Base-by-base conservation (phyloP, 2,329 filamentous ascomycete species). In the Fusarium kyushuense region DNA sequence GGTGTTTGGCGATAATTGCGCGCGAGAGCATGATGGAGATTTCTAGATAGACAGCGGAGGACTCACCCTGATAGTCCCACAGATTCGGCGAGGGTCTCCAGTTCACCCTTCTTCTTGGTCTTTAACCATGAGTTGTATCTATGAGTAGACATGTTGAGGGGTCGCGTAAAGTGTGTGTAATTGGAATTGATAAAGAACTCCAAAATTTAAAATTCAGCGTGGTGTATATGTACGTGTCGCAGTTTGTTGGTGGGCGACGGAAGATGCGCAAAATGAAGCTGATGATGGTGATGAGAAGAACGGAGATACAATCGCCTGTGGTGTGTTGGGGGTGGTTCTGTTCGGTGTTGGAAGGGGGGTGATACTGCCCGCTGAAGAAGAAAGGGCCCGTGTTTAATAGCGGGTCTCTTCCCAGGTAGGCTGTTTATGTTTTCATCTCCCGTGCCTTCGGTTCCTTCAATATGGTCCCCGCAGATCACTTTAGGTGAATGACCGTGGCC, bases 21-120 rank as follows among this genome's bases (percentile, higher is more conserved):
- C 52, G 54, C 19, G 45, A 42, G 45, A 54, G 32, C 33, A 36
- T 23, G 43, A 21, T 21, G 29, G 40, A 54, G 21, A 63, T n/a
- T 36, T 16, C 25, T 16, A 36, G 33, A 38, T 19, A 9, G 19
- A n/a, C 12, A n/a, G 43, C 10, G 29, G 21, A 47, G 17, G 36
- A 69, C 89, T 76, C 88, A 96, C 93, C 92, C 87, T 76, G 87
- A 85, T 55, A 95, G 83, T 60, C 90, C 90, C 65, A 92, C 86
- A 46, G 84, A 81, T 70, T 92, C 87, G 62, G 93, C 92, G 65
- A 96, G 84, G 67, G 92, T 90, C 72, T 88, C 79, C 58, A 97
- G 87, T 69, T 95, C 92, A 73, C 84, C 85, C 85, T 97, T 97
- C 83, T 92, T 90, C 86, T 96, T 92, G 78, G 87, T 86, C 79